Base-by-base conservation (phyloP, 768 basidiomycete species). In the Cystofilobasidium capitatum region DNA sequence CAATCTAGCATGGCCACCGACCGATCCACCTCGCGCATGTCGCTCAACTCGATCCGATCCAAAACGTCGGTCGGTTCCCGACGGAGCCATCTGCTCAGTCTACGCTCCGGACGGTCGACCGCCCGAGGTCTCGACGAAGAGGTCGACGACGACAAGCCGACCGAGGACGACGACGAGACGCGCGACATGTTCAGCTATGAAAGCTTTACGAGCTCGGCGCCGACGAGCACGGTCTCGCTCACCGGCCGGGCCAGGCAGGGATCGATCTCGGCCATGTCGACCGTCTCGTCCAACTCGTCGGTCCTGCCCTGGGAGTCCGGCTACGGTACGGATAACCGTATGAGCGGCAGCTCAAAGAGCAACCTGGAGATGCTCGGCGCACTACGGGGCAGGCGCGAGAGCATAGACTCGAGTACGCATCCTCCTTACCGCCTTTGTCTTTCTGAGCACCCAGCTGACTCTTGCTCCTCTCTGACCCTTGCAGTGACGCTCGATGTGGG, bases 91-190 rank as follows among this genome's bases (percentile, higher is more conserved):
- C 47, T 58, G 51, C 4, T 65, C 68, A 47, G 61, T 31, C 12
- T 62, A 57, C 26, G 70, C 31, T 26, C 57, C 22, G 55, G 49
- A 31, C 44, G 57, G 67, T 69, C 59, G 49, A 65, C 64, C 55
- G 71, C 69, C 0, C 61, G 71, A 17, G 74, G 76, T 5, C 33
- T 76, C 22, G 76, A 76, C 44, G 74, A 76, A 44, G 76, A 76
- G 66, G 73, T 74, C 40, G 71, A 71, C 26, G 59, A 68, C 26
- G 70, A 66, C n/a, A 65, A 72, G 58, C 33, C 36, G 45, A 24
- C 49, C 47, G 47, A 64, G 3, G 70, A 72, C 3, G 42, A 37
- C 24, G 69, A 71, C 20, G 61, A 69, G 64, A 24, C 33, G 9
- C 59, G 67, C 26, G 59, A 65, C 44, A 17, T 26, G 64, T 36